Evolutionary conservation across 208 protist species (phyloP).

Genomic region (Leishmania lainsoni): DNA sequence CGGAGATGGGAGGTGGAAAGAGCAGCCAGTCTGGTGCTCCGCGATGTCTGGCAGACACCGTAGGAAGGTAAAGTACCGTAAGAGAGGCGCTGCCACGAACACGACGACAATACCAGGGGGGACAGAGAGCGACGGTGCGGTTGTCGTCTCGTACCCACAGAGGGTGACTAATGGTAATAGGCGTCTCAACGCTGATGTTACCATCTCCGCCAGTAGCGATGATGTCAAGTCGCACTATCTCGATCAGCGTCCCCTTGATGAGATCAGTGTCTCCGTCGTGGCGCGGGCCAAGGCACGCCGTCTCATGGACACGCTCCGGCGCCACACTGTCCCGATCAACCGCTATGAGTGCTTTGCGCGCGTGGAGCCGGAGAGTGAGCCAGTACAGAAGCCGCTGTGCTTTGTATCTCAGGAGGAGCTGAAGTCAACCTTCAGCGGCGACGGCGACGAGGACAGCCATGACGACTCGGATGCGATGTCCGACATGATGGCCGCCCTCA

Average conservation of each 20-base stretch:
- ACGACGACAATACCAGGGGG: background rate
- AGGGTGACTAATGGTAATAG: background rate
- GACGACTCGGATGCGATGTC: constrained; percentile 41
- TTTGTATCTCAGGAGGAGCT: constrained; percentile 26
- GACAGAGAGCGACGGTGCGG: background rate
- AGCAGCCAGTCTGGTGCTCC: constrained; percentile 7
- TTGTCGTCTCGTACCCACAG: background rate
- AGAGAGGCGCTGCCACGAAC: background rate
- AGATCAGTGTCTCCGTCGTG: constrained; percentile 67
- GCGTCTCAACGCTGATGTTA: background rate
- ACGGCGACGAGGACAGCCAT: constrained; percentile 9
- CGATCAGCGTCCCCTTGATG: constrained; percentile 50
- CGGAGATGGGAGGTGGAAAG: background rate
- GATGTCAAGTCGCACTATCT: constrained; percentile 21
- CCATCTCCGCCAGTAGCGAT: background rate
- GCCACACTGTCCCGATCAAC: constrained; percentile 72
- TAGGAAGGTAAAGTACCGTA: background rate
- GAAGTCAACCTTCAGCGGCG: constrained; percentile 6
- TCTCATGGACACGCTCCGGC: constrained; percentile 66
- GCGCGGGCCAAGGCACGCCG: constrained; percentile 72
- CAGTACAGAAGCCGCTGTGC: constrained; percentile 27
- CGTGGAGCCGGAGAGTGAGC: constrained; percentile 40
- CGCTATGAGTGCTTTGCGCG: constrained; percentile 66
- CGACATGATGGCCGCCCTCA: constrained; percentile 37
- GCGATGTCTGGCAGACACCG: background rate